Evolutionary conservation across 495 filamentous ascomycete genomes (phyloP).

Genomic region (Penicillium parvum): DNA sequence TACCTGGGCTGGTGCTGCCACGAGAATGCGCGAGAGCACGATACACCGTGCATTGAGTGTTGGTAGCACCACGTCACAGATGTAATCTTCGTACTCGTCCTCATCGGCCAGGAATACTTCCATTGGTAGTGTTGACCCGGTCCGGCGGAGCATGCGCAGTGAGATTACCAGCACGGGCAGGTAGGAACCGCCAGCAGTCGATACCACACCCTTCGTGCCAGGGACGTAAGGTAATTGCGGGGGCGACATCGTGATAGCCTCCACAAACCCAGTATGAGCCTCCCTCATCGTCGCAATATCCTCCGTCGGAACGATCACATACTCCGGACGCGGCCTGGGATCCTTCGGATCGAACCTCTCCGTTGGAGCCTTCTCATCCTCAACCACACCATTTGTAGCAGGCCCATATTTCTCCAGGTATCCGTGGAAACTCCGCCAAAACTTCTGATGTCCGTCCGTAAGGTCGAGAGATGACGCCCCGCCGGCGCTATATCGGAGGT

Average conservation of each 20-base stretch:
- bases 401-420: constrained; percentile 14
- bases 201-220: constrained; percentile 42
- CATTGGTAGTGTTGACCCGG: constrained; percentile 47
- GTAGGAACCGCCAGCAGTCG: constrained; percentile 31
- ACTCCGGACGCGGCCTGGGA: constrained; percentile 10
- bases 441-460: constrained; percentile 11
- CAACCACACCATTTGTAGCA: constrained; percentile 7
- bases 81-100: constrained; percentile 38
- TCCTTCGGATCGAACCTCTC: constrained; percentile 17
- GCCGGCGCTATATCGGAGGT: neutral
- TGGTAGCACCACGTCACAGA: constrained; percentile 46
- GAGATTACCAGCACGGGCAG: constrained; percentile 40
- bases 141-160: constrained; percentile 47
- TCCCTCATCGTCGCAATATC: constrained; percentile 22
- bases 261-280: constrained; percentile 33
- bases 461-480: neutral
- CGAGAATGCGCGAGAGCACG: constrained; percentile 30
- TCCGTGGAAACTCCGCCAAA: constrained; percentile 16
- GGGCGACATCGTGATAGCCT: constrained; percentile 20
- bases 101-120: constrained; percentile 47
- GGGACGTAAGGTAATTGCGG: constrained; percentile 29
- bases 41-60: constrained; percentile 43
- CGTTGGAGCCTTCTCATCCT: constrained; percentile 16
- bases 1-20: constrained; percentile 13
- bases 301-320: constrained; percentile 8